Evolutionary conservation across 2,329 filamentous ascomycete species (phyloP).

Genomic region (Pyrenochaeta sp.): DNA sequence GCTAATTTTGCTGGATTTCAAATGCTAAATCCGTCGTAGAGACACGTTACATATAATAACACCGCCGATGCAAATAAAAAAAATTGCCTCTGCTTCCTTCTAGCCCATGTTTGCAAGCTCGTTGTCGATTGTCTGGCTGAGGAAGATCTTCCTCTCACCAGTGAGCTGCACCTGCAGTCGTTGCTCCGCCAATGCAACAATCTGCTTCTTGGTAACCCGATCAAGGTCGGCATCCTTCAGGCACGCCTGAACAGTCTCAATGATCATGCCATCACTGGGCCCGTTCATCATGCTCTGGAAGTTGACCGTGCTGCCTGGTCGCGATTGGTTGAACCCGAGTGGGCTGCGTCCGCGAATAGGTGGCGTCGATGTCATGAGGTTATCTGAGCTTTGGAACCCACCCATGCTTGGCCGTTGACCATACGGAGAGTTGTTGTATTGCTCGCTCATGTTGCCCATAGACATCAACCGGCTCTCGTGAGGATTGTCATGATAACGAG

Average conservation of each 20-base stretch:
- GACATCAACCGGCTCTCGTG: slow-evolving; percentile 65
- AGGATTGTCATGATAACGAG: slow-evolving; percentile 70
- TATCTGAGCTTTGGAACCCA: slow-evolving; percentile 52
- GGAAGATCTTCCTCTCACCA: slow-evolving; percentile 85
- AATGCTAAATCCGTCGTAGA: no score
- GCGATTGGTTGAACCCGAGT: slow-evolving; percentile 55
- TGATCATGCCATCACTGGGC: slow-evolving; percentile 80
- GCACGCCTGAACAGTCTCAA: slow-evolving; percentile 83
- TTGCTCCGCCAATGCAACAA: slow-evolving; percentile 86
- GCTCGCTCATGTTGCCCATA: slow-evolving; percentile 63
- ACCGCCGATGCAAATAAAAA: slow-evolving; percentile 27
- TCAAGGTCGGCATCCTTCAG: slow-evolving; percentile 90
- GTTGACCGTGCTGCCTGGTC: slow-evolving; percentile 64
- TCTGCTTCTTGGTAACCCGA: slow-evolving; percentile 97
- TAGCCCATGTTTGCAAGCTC: slow-evolving; percentile 92
- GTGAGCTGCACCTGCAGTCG: slow-evolving; percentile 86
- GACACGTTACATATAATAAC: slow-evolving; percentile 21
- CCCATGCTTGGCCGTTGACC: slow-evolving; percentile 50
- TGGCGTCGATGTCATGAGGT: slow-evolving; percentile 48
- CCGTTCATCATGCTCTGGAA: slow-evolving; percentile 67
- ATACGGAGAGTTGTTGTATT: slow-evolving; percentile 46
- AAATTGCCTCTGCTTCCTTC: slow-evolving; percentile 24
- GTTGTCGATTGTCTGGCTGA: slow-evolving; percentile 91
- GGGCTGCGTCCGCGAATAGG: slow-evolving; percentile 57
- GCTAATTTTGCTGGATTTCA: no score